phyloP scores from a whole-genome alignment of 2,329 filamentous ascomycete species.

The Clarireedia hainanense region DNA sequence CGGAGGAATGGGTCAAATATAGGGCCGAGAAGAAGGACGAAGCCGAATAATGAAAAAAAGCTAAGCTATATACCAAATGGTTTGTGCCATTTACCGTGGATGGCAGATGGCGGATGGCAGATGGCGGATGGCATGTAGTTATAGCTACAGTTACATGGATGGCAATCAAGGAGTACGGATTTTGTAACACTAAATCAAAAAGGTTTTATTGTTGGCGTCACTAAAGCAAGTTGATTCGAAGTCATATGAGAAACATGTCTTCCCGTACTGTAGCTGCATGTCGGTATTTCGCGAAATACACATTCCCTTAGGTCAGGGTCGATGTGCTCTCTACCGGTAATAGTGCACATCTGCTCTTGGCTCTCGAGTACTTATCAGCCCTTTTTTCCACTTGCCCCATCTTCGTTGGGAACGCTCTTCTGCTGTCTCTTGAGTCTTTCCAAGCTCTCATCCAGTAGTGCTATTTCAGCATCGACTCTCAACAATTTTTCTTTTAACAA shows the following conservation, averaged over 20 bases:
- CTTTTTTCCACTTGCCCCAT: background rate
- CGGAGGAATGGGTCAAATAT: slow-evolving; percentile 59
- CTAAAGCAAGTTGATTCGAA: background rate
- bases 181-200: background rate
- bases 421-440: slow-evolving; percentile 27
- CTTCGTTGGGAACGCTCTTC: background rate
- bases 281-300: no score
- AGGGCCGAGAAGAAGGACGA: slow-evolving; percentile 30
- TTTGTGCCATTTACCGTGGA: background rate
- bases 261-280: no score
- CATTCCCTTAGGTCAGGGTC: background rate
- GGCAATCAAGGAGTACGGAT: background rate
- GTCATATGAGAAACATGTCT: no score
- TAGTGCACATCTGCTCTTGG: no score
- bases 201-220: background rate
- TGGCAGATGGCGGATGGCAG: background rate
- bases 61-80: slow-evolving; percentile 4
- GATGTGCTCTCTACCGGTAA: background rate
- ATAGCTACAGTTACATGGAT: background rate
- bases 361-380: background rate
- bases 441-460: slow-evolving; percentile 70
- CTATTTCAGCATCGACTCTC: slow-evolving; percentile 67
- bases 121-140: background rate
- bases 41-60: background rate
- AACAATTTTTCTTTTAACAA: slow-evolving; percentile 66